A percentile compares a stretch with the other conserved stretches of the same genome.
Evolutionary conservation across 768 basidiomycete species (phyloP).

Genomic region (Cubamyces lactineus): DNA sequence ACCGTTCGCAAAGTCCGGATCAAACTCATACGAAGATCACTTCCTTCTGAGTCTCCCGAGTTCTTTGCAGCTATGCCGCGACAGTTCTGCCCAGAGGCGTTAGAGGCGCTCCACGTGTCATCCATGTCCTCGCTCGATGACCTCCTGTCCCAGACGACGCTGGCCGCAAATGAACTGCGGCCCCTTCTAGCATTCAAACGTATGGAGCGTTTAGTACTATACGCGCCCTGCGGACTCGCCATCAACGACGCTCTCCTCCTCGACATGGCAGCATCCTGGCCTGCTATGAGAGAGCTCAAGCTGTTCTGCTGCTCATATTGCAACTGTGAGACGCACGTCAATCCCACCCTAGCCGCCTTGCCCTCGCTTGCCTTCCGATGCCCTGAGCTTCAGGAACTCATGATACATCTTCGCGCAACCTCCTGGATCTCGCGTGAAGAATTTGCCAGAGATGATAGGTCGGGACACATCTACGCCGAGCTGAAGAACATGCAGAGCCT

Average conservation of each 20-base stretch:
- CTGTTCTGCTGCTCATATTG: background rate
- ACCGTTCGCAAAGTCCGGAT: background rate
- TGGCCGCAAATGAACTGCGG: background rate
- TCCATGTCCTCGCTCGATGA: too few species aligned
- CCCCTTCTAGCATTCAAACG: background rate
- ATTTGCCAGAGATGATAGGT: background rate
- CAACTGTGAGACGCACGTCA: background rate
- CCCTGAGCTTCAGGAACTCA: background rate
- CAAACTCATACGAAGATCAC: background rate
- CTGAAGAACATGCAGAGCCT: background rate
- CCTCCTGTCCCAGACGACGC: background rate
- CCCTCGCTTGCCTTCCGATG: conserved; percentile 10
- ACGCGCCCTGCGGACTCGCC: background rate
- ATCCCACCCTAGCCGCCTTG: conserved; percentile 13
- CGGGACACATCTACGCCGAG: background rate
- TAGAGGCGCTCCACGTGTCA: too few species aligned
- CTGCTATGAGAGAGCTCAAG: background rate
- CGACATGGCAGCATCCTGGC: conserved; percentile 19
- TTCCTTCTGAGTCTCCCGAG: too few species aligned
- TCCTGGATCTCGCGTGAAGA: background rate
- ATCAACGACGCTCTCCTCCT: conserved; percentile 11
- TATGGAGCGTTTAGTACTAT: background rate
- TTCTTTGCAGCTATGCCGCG: background rate
- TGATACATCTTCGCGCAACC: conserved; percentile 4
- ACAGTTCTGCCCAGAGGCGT: background rate